Evolutionary conservation across 2,329 filamentous ascomycete species (phyloP).

Genomic region (Cryphonectria japonica): DNA sequence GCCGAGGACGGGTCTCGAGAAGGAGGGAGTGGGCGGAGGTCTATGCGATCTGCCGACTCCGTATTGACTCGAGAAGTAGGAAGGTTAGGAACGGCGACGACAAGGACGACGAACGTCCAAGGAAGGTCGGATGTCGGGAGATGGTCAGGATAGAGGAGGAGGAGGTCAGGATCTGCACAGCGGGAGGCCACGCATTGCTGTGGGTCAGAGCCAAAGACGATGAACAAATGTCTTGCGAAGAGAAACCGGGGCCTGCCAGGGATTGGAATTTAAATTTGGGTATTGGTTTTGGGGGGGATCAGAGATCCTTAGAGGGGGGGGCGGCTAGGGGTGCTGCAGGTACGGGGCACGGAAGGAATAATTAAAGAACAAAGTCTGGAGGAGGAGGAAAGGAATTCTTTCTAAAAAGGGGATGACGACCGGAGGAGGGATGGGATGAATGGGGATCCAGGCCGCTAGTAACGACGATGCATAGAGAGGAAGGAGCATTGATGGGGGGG

Average conservation of each 20-base stretch:
- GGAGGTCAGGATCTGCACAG: conserved; percentile 8
- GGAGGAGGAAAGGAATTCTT: neutral
- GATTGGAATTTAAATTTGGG: neutral
- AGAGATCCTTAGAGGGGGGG: neutral
- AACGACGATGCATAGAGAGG: neutral
- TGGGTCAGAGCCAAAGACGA: neutral
- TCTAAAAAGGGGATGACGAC: neutral
- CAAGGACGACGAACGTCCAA: neutral
- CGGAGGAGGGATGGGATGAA: neutral
- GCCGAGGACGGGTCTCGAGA: neutral
- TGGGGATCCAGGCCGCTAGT: neutral
- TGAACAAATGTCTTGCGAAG: neutral
- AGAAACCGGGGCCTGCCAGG: conserved; percentile 8
- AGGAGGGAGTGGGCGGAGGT: neutral
- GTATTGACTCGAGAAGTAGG: neutral
- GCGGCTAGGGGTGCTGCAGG: neutral
- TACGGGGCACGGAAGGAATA: neutral
- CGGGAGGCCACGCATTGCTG: conserved; percentile 13
- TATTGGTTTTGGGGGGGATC: neutral
- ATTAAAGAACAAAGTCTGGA: neutral
- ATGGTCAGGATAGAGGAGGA: conserved; percentile 2
- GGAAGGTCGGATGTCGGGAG: conserved; percentile 13
- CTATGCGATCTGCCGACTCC: neutral
- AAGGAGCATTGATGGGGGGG: neutral
- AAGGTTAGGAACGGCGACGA: neutral